Conservation (phyloP, 805 yeast species). For the Ogataea populi-albae region DNA sequence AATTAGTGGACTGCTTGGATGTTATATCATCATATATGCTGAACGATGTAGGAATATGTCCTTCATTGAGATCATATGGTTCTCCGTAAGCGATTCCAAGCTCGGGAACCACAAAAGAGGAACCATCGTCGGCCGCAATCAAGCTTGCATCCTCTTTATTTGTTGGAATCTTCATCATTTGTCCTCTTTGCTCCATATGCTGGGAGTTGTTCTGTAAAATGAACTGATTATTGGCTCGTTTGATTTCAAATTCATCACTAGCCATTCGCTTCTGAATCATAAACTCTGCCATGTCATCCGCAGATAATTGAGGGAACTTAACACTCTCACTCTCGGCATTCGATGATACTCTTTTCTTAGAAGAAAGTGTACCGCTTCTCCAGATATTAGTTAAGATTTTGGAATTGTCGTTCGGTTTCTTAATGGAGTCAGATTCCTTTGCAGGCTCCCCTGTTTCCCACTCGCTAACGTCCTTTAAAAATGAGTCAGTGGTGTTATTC, state of each 20-base stretch:
- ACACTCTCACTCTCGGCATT: constrained; percentile 12
- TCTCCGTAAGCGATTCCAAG: constrained; percentile 14
- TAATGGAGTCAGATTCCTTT: constrained; percentile 5
- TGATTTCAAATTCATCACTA: constrained; percentile 31
- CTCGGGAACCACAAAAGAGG: constrained; percentile 26
- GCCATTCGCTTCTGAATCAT: constrained; percentile 31
- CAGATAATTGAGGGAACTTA: constrained; percentile 21
- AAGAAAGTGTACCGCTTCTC: constrained; percentile 28
- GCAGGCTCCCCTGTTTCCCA: constrained; percentile 26
- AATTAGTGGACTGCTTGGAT: neutral
- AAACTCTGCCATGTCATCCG: constrained; percentile 28
- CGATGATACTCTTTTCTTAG: constrained; percentile 15
- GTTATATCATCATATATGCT: neutral
- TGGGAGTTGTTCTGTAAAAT: constrained; percentile 13
- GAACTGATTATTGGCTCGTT: constrained; percentile 24
- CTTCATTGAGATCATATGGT: too few species aligned
- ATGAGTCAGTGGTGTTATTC: constrained; percentile 41
- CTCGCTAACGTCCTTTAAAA: constrained; percentile 39
- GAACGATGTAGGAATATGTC: neutral
- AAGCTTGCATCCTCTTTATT: constrained; percentile 14
- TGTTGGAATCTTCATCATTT: constrained; percentile 16
- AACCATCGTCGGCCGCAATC: constrained; percentile 16
- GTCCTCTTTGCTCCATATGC: constrained; percentile 25
- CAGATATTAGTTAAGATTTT: constrained; percentile 26
- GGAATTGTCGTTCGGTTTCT: constrained; percentile 11